Base-by-base conservation (phyloP, 2,329 filamentous ascomycete genomes). In the Hymenoscyphus infarciens region DNA sequence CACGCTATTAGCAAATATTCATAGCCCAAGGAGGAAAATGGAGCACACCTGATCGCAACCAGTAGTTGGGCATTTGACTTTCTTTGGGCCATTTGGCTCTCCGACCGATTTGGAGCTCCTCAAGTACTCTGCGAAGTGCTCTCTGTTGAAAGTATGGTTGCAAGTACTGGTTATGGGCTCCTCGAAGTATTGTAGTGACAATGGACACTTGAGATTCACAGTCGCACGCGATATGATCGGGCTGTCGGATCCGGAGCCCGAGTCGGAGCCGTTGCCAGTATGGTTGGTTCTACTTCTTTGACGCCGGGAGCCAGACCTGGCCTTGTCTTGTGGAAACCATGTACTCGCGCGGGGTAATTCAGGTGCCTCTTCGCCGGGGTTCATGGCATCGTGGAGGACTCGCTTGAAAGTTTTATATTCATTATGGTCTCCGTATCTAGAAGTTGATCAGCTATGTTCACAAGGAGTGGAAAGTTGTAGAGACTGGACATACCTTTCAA, bases 141-240 rank as follows among this genome's bases (percentile, higher is more conserved):
- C 71, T 73, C 84, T 87, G 71, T 93, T 88, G 72, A 91, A 93
- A 0, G 83, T 87, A 73, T 93, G 90, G 61, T 83, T 86, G 77
- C 90, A 93, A 67, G 84, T 77, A 69, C 84, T 90, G 61, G 83
- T 89, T 70, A 84, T 86, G 0, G 90, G 90, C 59, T 91, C 82
- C 52, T 79, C 77, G 77, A 91, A 87, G 54, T 82, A 78, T 59
- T 79, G 78, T 67, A 92, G 77, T 0, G 88, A 89, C 22, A 93
- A 74, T 0, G 89, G 88, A 70, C 90, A 93, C 69, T 84, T 87
- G 35, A 88, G 83, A 73, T 84, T 88, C 59, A 87, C 80, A 4
- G 81, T 83, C 65, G 87, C 85, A 57, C 83, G 80, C 31, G 84
- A 82, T 33, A 93, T 82, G 1, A 87, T 82, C 27, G 93, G 87